Evolutionary conservation across 805 yeast genomes (phyloP).

Genomic region (Myxozyma vanderwaltii): DNA sequence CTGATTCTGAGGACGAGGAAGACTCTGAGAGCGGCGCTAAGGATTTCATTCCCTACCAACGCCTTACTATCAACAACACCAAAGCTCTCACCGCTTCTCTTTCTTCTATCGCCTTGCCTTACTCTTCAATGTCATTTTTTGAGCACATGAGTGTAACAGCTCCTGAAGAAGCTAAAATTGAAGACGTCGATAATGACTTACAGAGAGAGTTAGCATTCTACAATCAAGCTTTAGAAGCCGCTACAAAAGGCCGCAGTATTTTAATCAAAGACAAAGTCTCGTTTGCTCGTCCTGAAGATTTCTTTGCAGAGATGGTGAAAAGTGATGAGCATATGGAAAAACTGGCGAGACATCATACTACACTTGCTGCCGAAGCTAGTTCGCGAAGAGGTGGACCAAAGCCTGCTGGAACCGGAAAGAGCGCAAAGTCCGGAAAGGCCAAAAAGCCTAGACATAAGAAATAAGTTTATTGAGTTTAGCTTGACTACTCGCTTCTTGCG

Average conservation of each 20-base stretch:
- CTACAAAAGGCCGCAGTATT: constrained; percentile 65
- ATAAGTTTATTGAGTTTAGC: background rate
- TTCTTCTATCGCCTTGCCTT: constrained; percentile 48
- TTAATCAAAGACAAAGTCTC: constrained; percentile 68
- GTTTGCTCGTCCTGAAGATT: constrained; percentile 90
- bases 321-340: constrained; percentile 98
- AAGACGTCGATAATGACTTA: constrained; percentile 84
- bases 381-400: constrained; percentile 13
- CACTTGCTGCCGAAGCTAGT: constrained; percentile 13
- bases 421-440: constrained; percentile 12
- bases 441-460: constrained; percentile 18
- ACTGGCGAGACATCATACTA: constrained; percentile 44
- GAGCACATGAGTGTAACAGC: constrained; percentile 81
- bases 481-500: background rate
- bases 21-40: constrained; percentile 95
- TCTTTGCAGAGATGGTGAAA: constrained; percentile 98
- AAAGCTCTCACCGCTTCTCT: constrained; percentile 58
- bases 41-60: constrained; percentile 89
- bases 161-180: constrained; percentile 57
- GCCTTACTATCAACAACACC: constrained; percentile 81
- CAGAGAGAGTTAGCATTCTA: constrained; percentile 94
- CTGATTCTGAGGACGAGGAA: constrained; percentile 58
- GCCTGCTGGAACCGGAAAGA: constrained; percentile 19
- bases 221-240: constrained; percentile 89
- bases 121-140: constrained; percentile 67